phyloP scores from a whole-genome alignment of 2,329 filamentous ascomycete species.

The Aspergillus luchuensis region DNA sequence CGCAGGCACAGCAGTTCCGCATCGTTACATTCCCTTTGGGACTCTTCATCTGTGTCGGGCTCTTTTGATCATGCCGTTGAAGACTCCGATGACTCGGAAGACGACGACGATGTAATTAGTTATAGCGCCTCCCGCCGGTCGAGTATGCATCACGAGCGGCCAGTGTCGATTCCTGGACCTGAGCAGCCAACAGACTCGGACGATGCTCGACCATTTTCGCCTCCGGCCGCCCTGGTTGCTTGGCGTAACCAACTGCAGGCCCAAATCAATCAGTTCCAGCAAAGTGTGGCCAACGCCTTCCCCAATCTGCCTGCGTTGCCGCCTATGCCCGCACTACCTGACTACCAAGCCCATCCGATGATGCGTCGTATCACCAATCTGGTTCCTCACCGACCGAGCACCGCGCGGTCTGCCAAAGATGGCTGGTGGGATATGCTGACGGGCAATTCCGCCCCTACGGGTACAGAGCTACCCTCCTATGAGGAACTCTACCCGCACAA shows the following conservation, averaged over 20 bases:
- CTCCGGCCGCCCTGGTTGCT: slow-evolving; percentile 66
- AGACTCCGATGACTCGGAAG: slow-evolving; percentile 39
- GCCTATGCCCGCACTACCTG: slow-evolving; percentile 65
- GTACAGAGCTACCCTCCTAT: slow-evolving; percentile 70
- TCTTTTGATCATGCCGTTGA: slow-evolving; percentile 49
- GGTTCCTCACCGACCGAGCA: slow-evolving; percentile 66
- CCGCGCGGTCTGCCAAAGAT: slow-evolving; percentile 45
- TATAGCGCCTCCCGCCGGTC: slow-evolving; percentile 38
- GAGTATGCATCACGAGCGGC: slow-evolving; percentile 38
- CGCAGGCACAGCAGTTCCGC: slow-evolving; percentile 63
- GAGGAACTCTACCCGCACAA: slow-evolving; percentile 71
- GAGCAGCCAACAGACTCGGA: slow-evolving; percentile 31
- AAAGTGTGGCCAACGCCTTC: slow-evolving; percentile 66
- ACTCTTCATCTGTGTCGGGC: slow-evolving; percentile 53
- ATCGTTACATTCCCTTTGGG: slow-evolving; percentile 69
- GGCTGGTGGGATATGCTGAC: slow-evolving; percentile 71
- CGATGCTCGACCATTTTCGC: slow-evolving; percentile 46
- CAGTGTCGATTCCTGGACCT: slow-evolving; percentile 24
- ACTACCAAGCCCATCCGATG: slow-evolving; percentile 73
- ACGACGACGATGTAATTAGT: slow-evolving; percentile 30
- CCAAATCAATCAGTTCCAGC: slow-evolving; percentile 76
- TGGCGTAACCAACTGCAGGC: slow-evolving; percentile 73
- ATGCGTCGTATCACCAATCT: slow-evolving; percentile 72
- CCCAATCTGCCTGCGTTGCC: slow-evolving; percentile 63
- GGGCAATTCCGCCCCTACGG: slow-evolving; percentile 44